Conservation (phyloP, 176 grass and related monocot species). For the Pontederia crassipes region DNA sequence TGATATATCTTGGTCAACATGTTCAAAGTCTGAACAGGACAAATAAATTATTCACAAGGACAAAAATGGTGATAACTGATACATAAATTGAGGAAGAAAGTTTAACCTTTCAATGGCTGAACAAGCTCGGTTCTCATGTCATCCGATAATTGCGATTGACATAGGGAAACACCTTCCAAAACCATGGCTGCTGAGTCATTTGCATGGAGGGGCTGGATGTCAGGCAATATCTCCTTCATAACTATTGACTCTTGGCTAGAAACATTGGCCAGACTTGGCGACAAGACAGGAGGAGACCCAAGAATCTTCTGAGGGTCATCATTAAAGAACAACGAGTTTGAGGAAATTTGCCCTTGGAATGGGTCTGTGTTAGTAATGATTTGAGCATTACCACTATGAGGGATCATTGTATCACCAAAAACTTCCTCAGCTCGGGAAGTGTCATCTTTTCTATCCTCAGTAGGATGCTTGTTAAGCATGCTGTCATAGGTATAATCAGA, state of each 20-base stretch:
- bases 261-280: conserved; percentile 62
- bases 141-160: conserved; percentile 22
- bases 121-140: conserved; percentile 31
- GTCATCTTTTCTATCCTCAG: conserved; percentile 37
- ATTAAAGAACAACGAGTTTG: conserved; percentile 34
- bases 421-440: conserved; percentile 30
- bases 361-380: conserved; percentile 41
- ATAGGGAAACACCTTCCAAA: conserved; percentile 19
- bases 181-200: conserved; percentile 59
- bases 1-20: conserved; percentile 49
- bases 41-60: conserved; percentile 14
- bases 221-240: conserved; percentile 40
- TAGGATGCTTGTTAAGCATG: conserved; percentile 29
- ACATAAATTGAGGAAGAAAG: conserved; percentile 3
- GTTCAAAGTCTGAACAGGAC: conserved; percentile 48
- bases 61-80: conserved; percentile 9
- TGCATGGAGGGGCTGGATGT: conserved; percentile 28
- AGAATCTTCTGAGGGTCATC: conserved; percentile 25
- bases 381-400: conserved; percentile 27
- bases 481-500: conserved; percentile 27
- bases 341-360: conserved; percentile 27
- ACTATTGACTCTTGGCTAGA: conserved; percentile 70
- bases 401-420: conserved; percentile 25
- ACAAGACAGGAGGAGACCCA: conserved; percentile 31
- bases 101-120: conserved; percentile 40